Evolutionary conservation across 2,329 filamentous ascomycete genomes (phyloP).

Genomic region (Aspergillus sp.): DNA sequence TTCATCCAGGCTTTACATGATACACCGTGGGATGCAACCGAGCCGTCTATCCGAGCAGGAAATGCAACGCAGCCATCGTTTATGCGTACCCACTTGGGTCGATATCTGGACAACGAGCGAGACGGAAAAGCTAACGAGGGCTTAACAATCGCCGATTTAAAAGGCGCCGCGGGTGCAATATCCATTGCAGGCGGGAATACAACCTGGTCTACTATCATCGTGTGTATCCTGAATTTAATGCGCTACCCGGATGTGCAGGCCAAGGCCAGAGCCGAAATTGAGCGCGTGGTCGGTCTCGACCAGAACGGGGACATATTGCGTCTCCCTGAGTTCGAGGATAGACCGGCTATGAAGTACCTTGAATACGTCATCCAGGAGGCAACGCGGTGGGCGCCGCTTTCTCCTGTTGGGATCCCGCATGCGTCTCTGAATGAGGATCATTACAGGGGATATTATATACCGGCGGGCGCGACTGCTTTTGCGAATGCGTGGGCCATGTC

Average conservation of each 20-base stretch:
- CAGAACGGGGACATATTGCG: slow-evolving; percentile 29
- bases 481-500: slow-evolving; percentile 36
- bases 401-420: slow-evolving; percentile 31
- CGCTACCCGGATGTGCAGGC: not conserved
- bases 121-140: not conserved
- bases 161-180: slow-evolving; percentile 7
- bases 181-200: slow-evolving; percentile 11
- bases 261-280: not conserved
- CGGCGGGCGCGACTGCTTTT: slow-evolving; percentile 36
- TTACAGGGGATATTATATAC: slow-evolving; percentile 26
- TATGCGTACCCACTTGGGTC: not conserved
- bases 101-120: not conserved
- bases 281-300: slow-evolving; percentile 28
- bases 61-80: slow-evolving; percentile 7
- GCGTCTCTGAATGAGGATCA: slow-evolving; percentile 23
- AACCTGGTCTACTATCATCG: slow-evolving; percentile 10
- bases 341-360: slow-evolving; percentile 32
- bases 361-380: slow-evolving; percentile 36
- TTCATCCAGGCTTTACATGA: slow-evolving; percentile 5
- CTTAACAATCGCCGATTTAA: not conserved
- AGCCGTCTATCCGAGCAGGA: not conserved
- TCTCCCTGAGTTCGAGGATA: slow-evolving; percentile 40
- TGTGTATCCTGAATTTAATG: slow-evolving; percentile 6
- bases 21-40: slow-evolving; percentile 7
- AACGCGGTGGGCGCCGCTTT: slow-evolving; percentile 35